A percentile compares a stretch with the other conserved stretches of the same genome.
Conservation (phyloP, 768 basidiomycete species). For the Psilocybe tampanensis region DNA sequence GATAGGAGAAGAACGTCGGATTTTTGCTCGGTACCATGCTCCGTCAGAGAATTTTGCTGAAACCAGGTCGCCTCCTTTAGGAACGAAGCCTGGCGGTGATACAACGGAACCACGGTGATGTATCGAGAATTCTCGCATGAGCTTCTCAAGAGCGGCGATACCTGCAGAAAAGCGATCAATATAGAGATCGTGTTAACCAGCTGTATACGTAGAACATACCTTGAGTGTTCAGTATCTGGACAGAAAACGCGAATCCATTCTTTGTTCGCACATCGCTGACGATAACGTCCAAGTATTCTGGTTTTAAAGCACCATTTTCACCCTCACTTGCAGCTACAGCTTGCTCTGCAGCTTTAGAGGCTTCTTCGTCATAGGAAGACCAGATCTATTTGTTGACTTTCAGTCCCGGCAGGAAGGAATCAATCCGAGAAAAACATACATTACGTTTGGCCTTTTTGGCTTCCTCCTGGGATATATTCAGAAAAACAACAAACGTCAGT, state of each 20-base stretch:
- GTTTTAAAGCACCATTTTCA: slow-evolving; percentile 58
- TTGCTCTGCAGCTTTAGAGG: slow-evolving; percentile 44
- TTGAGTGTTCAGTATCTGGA: slow-evolving; percentile 91
- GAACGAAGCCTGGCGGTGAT: slow-evolving; percentile 69
- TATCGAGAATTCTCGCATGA: slow-evolving; percentile 92
- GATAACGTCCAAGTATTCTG: slow-evolving; percentile 92
- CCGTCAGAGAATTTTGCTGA: slow-evolving; percentile 95
- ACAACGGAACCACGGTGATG: slow-evolving; percentile 73
- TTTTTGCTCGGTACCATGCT: slow-evolving; percentile 94
- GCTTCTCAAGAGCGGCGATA: slow-evolving; percentile 87
- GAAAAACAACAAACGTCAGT: neutral
- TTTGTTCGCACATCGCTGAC: slow-evolving; percentile 81
- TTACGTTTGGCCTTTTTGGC: slow-evolving; percentile 81
- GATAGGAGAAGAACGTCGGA: slow-evolving; percentile 80
- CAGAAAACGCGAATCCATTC: slow-evolving; percentile 84
- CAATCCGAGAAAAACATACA: slow-evolving; percentile 44
- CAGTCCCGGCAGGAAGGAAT: neutral
- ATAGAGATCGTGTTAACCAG: neutral
- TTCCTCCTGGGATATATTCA: slow-evolving; percentile 51
- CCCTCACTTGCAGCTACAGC: slow-evolving; percentile 41
- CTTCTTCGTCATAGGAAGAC: slow-evolving; percentile 79
- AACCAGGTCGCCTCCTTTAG: slow-evolving; percentile 86
- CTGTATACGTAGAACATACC: slow-evolving; percentile 46
- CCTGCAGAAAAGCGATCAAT: slow-evolving; percentile 44
- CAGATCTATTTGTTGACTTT: slow-evolving; percentile 63